phyloP scores from a whole-genome alignment of 805 yeast species.

The Kodamaea sagamina region DNA sequence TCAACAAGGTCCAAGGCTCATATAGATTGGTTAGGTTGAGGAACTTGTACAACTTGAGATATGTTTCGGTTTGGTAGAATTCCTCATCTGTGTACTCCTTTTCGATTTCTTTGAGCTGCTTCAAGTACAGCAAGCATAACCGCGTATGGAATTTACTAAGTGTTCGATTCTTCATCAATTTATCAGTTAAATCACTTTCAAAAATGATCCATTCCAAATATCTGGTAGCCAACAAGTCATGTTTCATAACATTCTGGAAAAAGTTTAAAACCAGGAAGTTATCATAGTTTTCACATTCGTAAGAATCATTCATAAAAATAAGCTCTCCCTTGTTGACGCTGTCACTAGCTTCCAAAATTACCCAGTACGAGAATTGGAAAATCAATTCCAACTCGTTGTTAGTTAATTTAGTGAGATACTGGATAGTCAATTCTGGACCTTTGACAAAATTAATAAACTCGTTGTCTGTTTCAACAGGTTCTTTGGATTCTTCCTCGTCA shows the following conservation, averaged over 20 bases:
- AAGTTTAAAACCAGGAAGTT: conserved; percentile 54
- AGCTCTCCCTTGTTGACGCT: conserved; percentile 32
- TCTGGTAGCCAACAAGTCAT: conserved; percentile 27
- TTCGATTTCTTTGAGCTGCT: conserved; percentile 21
- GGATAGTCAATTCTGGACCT: conserved; percentile 49
- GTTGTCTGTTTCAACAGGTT: conserved; percentile 16
- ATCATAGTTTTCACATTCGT: conserved; percentile 60
- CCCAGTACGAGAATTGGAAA: conserved; percentile 56
- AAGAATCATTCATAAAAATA: conserved; percentile 67
- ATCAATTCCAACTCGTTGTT: conserved; percentile 53
- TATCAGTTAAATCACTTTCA: conserved; percentile 35
- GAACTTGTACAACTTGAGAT: conserved; percentile 35
- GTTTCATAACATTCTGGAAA: conserved; percentile 33
- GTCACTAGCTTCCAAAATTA: conserved; percentile 35
- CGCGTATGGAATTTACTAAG: conserved; percentile 36
- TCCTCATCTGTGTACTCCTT: conserved; percentile 8
- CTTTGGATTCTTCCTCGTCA: conserved; percentile 15
- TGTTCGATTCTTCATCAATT: conserved; percentile 16
- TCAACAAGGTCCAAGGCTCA: conserved; percentile 39
- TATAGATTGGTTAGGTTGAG: conserved; percentile 34
- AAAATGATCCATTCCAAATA: conserved; percentile 50
- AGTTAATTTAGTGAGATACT: conserved; percentile 58
- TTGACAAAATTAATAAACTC: conserved; percentile 30
- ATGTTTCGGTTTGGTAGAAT: conserved; percentile 20
- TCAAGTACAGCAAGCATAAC: conserved; percentile 35